Evolutionary conservation across 768 basidiomycete species (phyloP), one percentile per base, ranked within the genome.

Genomic region (Collybia mongolica): DNA sequence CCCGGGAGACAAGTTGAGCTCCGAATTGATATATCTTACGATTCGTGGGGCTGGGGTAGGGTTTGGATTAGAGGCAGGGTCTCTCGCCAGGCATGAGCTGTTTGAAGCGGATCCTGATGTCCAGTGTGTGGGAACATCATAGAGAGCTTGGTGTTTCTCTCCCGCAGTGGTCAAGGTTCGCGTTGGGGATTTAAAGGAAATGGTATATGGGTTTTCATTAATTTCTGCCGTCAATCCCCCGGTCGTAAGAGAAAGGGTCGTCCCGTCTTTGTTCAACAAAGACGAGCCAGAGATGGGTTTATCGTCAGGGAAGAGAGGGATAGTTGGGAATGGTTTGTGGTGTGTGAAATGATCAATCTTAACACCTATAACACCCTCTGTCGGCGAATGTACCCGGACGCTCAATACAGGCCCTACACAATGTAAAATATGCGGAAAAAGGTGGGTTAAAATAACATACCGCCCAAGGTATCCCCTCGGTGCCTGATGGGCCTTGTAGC

Each of bases 1-100:
- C 17, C 84, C 87, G 0, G 86, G 85, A 20, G 81, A 80, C 6
- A 85, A 66, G 51, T 80, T 82, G 24, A 90, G 72, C 72, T 79
- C 86, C 44, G 81, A 77, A 55, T 77, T 71, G 39, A 80, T 65
- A 57, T 82, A 82, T 20, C 77, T 67, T 29, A 79, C 67, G 7
- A 63, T 60, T 40, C 67, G 71, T 1, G 79, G 80, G 9, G 71
- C 59, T 1, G 68, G 59, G 3, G 65, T 56, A 1, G 80, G 78
- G 39, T 65, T 63, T 6, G 83, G 83, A 62, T 84, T 86, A 18
- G 84, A 81, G 51, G 73, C 71, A n/a, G 73, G 64, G 59, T 84
- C 80, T 6, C 74, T 78, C 17, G 80, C 66, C 40, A 88, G 65
- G 61, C 78, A 82, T 5, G 81, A 83, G 44, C 70, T 77, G 57